phyloP scores from a whole-genome alignment of 176 grass and related monocot genomes.

The Triticum dicoccoides region DNA sequence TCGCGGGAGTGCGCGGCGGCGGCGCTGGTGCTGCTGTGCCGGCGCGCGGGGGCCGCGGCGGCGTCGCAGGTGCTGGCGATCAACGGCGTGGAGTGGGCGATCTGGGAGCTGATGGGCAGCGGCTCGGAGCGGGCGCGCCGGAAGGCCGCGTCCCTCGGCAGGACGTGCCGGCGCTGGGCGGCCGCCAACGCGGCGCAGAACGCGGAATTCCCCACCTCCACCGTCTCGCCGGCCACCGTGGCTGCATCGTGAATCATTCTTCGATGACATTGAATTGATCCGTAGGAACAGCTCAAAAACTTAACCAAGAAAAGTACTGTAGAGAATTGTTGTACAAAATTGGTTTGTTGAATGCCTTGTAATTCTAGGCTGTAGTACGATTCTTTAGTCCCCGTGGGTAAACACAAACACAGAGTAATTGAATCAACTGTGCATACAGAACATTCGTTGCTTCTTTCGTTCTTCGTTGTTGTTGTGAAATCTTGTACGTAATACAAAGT shows the following conservation, averaged over 20 bases:
- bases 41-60: conserved; percentile 37
- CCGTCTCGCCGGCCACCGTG: not conserved
- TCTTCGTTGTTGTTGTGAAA: not conserved
- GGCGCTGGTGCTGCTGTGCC: conserved; percentile 76
- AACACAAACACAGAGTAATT: not conserved
- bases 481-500: not conserved
- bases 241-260: conserved; percentile 12
- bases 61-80: conserved; percentile 59
- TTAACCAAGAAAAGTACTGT: not conserved
- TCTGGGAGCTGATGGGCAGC: conserved; percentile 88
- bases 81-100: conserved; percentile 78
- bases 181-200: conserved; percentile 38
- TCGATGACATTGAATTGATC: not conserved
- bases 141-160: conserved; percentile 85
- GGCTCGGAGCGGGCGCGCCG: conserved; percentile 71
- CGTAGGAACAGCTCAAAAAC: not conserved
- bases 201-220: conserved; percentile 26
- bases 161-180: conserved; percentile 70
- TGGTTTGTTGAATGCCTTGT: not conserved
- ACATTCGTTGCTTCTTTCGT: not conserved
- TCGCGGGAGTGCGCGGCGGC: conserved; percentile 74
- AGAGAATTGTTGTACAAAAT: conserved; percentile 25
- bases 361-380: not conserved
- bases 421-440: conserved; percentile 43
- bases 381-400: not conserved